These are phyloP conservation scores for Eucalyptus cloeziana DNA, from an alignment of 345 rosid genomes.

Conservation along the genomic window DNA sequence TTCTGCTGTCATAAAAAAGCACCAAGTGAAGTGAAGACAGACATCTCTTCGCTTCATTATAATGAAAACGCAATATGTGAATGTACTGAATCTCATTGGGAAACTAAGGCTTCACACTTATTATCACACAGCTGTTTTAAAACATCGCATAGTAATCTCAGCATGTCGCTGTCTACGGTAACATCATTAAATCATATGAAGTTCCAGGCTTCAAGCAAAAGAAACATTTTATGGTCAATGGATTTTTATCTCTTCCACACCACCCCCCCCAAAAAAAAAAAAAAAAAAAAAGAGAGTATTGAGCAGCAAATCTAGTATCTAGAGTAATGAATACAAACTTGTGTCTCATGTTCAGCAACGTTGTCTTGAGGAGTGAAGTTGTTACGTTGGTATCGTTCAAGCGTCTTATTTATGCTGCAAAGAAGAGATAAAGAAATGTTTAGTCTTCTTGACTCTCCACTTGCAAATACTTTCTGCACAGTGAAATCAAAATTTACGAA, in stretches of 20 bases:
- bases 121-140: background rate
- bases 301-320: background rate
- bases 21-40: background rate
- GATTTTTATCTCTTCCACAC: too few relatives aligned
- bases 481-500: background rate
- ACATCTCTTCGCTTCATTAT: background rate
- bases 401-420: conserved; percentile 44
- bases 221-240: background rate
- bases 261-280: too few relatives aligned
- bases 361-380: conserved; percentile 44
- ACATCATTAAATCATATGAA: background rate
- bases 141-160: background rate
- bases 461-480: background rate
- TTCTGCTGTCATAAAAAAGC: conserved; percentile 16
- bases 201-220: background rate
- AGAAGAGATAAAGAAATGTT: background rate
- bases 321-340: conserved; percentile 15
- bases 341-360: conserved; percentile 50
- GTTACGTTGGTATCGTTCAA: conserved; percentile 66
- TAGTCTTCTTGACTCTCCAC: background rate
- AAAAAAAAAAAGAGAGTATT: background rate
- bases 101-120: background rate
- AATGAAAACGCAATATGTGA: background rate
- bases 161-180: background rate
- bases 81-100: background rate